These are phyloP conservation scores for Scopulariopsis brevicaulis DNA, from an alignment of 2,329 filamentous ascomycete genomes.

Conservation along the genomic window DNA sequence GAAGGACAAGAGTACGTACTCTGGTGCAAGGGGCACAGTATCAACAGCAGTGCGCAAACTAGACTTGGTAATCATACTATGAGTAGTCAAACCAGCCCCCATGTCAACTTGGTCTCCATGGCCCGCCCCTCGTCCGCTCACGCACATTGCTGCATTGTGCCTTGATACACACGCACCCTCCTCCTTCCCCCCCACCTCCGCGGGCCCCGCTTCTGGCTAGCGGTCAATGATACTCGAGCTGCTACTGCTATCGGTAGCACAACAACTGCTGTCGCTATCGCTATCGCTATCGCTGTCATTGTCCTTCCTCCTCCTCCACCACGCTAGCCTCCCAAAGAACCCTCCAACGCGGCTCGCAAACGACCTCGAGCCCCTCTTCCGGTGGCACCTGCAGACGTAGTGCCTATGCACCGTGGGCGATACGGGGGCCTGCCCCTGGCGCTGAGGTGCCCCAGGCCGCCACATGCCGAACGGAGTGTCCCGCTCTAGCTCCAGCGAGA, in stretches of 20 bases:
- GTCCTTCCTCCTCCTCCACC: not conserved
- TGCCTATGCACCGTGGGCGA: not conserved
- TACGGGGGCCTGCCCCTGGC: too few species aligned
- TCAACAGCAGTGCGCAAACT: too few species aligned
- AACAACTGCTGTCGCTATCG: not conserved
- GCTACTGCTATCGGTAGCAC: not conserved
- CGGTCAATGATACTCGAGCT: not conserved
- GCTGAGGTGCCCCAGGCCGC: not conserved
- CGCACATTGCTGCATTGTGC: too few species aligned
- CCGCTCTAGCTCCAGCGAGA: not conserved
- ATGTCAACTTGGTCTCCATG: too few species aligned
- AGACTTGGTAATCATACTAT: too few species aligned
- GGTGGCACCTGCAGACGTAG: not conserved
- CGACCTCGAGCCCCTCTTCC: not conserved
- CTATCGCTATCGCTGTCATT: not conserved
- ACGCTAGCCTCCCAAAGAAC: not conserved
- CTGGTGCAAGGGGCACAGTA: too few species aligned
- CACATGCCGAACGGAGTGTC: not conserved
- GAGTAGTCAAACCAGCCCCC: too few species aligned
- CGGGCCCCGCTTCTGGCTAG: not conserved
- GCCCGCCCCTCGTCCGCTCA: too few species aligned
- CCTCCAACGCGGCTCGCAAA: not conserved
- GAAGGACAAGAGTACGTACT: too few species aligned
- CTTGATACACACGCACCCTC: too few species aligned
- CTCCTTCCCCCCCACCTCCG: too few species aligned